Percentiles rank a stretch among this genome's conserved stretches.
These are phyloP conservation scores for Paramecium sexaurelia DNA, from an alignment of 73 alveolate species.

Conservation along the genomic window DNA sequence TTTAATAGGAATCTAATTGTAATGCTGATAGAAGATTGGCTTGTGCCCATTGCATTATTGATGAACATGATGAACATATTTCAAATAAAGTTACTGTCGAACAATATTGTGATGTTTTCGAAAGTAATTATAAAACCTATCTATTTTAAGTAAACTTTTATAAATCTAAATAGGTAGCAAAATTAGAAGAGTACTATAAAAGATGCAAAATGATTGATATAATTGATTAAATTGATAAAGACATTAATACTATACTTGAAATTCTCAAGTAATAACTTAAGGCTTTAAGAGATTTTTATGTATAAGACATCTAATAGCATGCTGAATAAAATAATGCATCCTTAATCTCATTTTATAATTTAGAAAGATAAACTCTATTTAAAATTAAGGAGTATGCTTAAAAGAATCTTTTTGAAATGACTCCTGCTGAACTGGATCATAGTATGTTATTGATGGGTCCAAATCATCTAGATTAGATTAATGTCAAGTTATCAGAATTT, in stretches of 20 bases:
- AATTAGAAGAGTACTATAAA: not conserved
- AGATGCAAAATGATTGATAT: not conserved
- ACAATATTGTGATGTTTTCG: conserved; percentile 26
- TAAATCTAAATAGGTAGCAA: not conserved
- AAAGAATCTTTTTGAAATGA: conserved; percentile 47
- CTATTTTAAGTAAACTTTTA: not conserved
- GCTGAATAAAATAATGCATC: not conserved
- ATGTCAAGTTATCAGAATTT: not conserved
- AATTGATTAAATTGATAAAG: not conserved
- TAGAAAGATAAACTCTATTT: not conserved
- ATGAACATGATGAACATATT: conserved; percentile 47
- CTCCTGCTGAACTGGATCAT: conserved; percentile 56
- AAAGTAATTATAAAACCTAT: not conserved
- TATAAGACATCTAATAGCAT: not conserved
- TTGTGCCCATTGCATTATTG: conserved; percentile 55
- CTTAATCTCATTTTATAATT: not conserved
- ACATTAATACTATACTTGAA: not conserved
- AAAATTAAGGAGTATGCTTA: conserved; percentile 29
- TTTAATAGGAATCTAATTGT: conserved; percentile 19
- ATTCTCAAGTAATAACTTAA: not conserved
- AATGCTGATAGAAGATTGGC: conserved; percentile 47
- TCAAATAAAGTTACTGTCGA: conserved; percentile 19
- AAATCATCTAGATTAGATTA: not conserved
- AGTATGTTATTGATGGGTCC: conserved; percentile 34
- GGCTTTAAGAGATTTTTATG: not conserved